Evolutionary conservation across 2,329 filamentous ascomycete genomes (phyloP).

Genomic region (Aspergillus spinulosporus): DNA sequence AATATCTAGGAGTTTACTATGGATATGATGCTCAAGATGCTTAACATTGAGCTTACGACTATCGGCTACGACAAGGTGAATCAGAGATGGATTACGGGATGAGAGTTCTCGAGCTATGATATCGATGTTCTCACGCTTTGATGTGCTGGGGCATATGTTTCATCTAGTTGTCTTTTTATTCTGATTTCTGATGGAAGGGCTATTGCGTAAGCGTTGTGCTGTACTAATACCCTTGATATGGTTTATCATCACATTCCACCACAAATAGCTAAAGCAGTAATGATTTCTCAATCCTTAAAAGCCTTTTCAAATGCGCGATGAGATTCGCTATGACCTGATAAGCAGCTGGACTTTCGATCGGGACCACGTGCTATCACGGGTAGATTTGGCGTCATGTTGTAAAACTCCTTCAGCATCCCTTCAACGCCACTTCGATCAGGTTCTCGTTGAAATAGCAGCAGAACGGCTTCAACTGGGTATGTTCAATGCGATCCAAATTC

Average conservation of each 20-base stretch:
- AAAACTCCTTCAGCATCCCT: no score
- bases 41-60: constrained; percentile 62
- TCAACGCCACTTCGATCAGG: constrained; percentile 13
- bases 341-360: no score
- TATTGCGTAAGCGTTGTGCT: no score
- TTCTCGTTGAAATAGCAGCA: constrained; percentile 29
- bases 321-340: no score
- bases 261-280: no score
- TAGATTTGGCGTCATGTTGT: no score
- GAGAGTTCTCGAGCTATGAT: constrained; percentile 2
- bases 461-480: constrained; percentile 16
- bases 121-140: not conserved
- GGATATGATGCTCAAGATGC: constrained; percentile 66
- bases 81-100: constrained; percentile 56
- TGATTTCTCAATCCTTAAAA: no score
- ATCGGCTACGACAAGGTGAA: constrained; percentile 62
- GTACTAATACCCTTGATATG: no score
- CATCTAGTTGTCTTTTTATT: not conserved
- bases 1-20: constrained; percentile 62
- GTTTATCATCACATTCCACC: no score
- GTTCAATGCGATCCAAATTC: not conserved
- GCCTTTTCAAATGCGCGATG: no score
- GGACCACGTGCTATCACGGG: no score
- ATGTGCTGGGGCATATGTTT: constrained; percentile 4
- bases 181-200: no score